Evolutionary conservation across 495 filamentous ascomycete species (phyloP), one percentile per base, ranked within the genome.

Genomic region (Trichoderma erinaceum): DNA sequence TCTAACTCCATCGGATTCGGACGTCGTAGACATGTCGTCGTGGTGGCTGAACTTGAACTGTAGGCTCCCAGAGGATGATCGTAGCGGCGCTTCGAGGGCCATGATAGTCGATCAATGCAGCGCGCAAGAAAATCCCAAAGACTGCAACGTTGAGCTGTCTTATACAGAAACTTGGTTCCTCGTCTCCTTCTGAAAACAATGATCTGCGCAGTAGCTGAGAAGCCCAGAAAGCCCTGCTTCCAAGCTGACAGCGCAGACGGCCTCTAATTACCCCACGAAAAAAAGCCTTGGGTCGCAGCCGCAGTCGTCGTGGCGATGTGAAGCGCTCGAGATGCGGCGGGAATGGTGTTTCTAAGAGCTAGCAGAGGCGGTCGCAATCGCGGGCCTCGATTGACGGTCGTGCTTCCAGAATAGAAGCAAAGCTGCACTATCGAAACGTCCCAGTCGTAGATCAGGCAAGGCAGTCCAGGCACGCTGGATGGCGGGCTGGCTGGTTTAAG

Each of bases 11-110:
- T 85, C 80, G 16, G 84, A 80, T 41, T 84, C 84, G 56, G 86
- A 85, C 18, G 85, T 85, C 58, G 81, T 41, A 27, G 83, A 81
- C 77, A 84, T 81, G 67, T 89, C 87, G 43, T 82, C 82, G 71
- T 84, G 85, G 50, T 85, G 78, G 58, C 84, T 86, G 75, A 87
- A 89, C 67, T 78, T 74, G 41, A 86, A 86, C 78, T 82, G 81
- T 69, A 88, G 79, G 75, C 76, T 80, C 70, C 79, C 80, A 23
- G 82, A 78, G 70, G 83, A 84, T 68, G 82, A 80, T 65, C 84
- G 75, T 69, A 87, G 73, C 63, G 84, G 85, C 70, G 79, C 84
- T 76, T 87, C 83, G 76, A 87, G 81, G 74, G 85, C 85, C 85
- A 87, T 87, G 74, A 69, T 68, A 32, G 12, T 15, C 13, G 56